Evolutionary conservation across 441 rosid species (phyloP), one percentile per base, ranked within the genome.

Genomic region (Omphalea diandra): DNA sequence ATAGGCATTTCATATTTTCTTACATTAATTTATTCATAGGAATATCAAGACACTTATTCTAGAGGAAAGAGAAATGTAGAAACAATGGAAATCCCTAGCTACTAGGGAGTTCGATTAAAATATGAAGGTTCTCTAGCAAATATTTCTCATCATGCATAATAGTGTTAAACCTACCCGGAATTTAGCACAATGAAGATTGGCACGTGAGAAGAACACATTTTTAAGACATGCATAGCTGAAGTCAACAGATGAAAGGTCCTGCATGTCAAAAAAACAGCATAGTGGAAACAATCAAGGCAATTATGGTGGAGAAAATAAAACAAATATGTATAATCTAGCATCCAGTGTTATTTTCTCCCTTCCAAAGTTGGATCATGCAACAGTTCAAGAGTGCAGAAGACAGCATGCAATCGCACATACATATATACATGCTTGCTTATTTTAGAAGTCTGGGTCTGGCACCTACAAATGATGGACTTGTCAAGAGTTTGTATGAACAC

Each of bases 121-220:
- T n/a, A n/a, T n/a, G n/a, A 32, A 66, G 26, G 32, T 36, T 24
- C 26, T n/a, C 10, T 15, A 49, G 36, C 44, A 50, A 32, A 41
- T 9, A 55, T 32, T 41, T 7, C 11, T n/a, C 10, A 65, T 33
- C 15, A 22, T 26, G 7, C 24, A 49, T 35, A 27, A 5, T 38
- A 56, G 2, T 75, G 58, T n/a, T 47, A 66, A 49, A 73, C 86
- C 56, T 76, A 94, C 98, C 86, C 90, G 86, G 63, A 94, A 91
- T 75, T 91, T 91, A 53, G 97, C 97, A 73, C 78, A 80, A 0
- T 90, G 98, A 65, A 94, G 97, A 74, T 91, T 86, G 75, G 98
- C 96, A 53, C 97, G 93, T 14, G 96, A 90, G 85, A 94, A 91
- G 80, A 94, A 90, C 49, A 90, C 97, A 81, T 82, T 91, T 82